Conservation (phyloP, 2,329 filamentous ascomycete species). For the Calonectria crousiana region DNA sequence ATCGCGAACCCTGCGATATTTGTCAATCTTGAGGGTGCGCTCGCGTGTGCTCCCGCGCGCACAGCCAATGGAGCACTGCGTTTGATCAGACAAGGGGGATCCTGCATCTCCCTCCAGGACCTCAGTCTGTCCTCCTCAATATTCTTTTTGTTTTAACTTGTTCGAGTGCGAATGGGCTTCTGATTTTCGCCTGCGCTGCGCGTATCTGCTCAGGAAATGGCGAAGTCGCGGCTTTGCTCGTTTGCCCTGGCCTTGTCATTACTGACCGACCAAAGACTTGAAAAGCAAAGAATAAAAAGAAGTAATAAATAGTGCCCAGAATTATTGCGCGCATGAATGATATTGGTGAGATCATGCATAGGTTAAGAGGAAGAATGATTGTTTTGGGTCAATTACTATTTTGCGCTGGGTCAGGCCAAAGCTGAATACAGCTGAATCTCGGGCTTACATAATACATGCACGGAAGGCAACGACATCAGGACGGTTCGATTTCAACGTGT, state of each 20-base stretch:
- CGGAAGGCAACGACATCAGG: not conserved
- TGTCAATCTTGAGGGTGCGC: not conserved
- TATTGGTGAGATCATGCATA: too few species aligned
- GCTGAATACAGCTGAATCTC: not conserved
- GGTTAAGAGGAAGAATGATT: too few species aligned
- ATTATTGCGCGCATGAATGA: not conserved
- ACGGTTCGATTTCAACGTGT: not conserved
- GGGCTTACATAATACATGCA: not conserved
- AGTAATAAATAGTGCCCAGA: too few species aligned
- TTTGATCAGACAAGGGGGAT: not conserved
- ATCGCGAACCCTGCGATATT: not conserved
- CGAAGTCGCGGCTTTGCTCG: not conserved
- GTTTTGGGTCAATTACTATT: too few species aligned
- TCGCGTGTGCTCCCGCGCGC: not conserved
- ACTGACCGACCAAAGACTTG: not conserved
- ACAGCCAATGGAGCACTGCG: not conserved
- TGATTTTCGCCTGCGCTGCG: not conserved
- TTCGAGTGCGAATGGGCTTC: not conserved
- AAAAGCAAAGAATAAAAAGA: too few species aligned
- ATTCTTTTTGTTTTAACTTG: not conserved
- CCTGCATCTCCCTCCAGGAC: too few species aligned
- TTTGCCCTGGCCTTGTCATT: not conserved
- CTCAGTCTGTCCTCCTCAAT: not conserved
- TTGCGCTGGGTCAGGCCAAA: not conserved
- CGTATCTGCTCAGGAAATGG: not conserved